Evolutionary conservation across 345 rosid genomes (phyloP), one percentile per base, ranked within the genome.

Genomic region (Arabis hirsuta): DNA sequence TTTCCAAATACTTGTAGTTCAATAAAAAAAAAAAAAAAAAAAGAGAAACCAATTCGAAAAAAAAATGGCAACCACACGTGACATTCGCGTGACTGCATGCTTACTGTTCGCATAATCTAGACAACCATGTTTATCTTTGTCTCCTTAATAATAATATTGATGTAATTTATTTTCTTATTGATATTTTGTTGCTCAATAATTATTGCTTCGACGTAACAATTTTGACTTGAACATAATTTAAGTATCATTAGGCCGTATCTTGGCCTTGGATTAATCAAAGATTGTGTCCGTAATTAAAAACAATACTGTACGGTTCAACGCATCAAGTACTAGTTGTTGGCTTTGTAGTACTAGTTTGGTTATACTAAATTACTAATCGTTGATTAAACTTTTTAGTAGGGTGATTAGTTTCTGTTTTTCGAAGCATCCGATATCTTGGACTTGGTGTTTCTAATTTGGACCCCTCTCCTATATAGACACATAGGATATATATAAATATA

Each of bases 381-480:
- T 69, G 61, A 55, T 51, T 41, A 73, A 10, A 48, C 77, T 47
- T 65, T 38, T 5, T 19, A 41, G 7, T 61, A 47, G n/a, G 13
- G 12, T 55, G 66, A 76, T 76, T 56, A 63, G 62, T 76, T 76
- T 64, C 60, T 63, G 54, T 34, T 63, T 64, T 50, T 19, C 50
- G 39, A 76, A 76, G 75, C 75, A 76, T 76, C 76, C 60, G 13
- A 76, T 76, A 48, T 76, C 53, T 76, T 63, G 76, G 62, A 13
- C 41, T 46, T 62, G 16, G 69, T 41, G n/a, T 45, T 44, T 67
- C 44, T 60, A 27, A 39, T 55, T 27, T 69, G 45, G 68, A 7
- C 36, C 5, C 27, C 26, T 24, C 65, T 27, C 36, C 7, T 14
- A 22, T 46, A 45, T 36, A 16, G 4, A 29, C 22, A 44, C 19